phyloP scores from a whole-genome alignment of 805 yeast species.

The Starmerella vitae region DNA sequence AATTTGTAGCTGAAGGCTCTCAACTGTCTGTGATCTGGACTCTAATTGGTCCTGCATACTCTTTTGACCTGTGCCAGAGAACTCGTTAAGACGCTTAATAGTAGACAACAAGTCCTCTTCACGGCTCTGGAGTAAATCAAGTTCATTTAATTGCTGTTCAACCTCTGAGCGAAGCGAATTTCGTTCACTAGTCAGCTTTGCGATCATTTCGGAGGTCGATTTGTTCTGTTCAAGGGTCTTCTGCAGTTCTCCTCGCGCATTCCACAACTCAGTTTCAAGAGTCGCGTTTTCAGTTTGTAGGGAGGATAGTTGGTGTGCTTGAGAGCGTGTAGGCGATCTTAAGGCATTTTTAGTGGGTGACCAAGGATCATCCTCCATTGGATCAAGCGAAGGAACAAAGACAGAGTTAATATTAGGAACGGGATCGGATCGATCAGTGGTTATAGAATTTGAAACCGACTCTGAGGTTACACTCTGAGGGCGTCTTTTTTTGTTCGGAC shows the following conservation, averaged over 20 bases:
- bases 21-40: constrained; percentile 9
- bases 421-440: neutral
- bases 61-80: constrained; percentile 2
- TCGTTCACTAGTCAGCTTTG: constrained; percentile 15
- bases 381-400: neutral
- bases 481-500: constrained; percentile 4
- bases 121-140: constrained; percentile 22
- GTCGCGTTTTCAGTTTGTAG: constrained; percentile 18
- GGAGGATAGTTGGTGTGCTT: constrained; percentile 7
- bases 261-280: constrained; percentile 29
- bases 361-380: constrained; percentile 5
- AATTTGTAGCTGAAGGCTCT: constrained; percentile 7
- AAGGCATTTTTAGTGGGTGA: constrained; percentile 16
- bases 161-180: constrained; percentile 11
- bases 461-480: neutral
- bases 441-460: neutral
- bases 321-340: constrained; percentile 5
- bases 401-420: neutral
- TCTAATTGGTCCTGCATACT: constrained; percentile 2
- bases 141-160: constrained; percentile 18
- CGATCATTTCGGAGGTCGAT: constrained; percentile 16
- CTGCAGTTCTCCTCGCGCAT: constrained; percentile 27
- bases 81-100: constrained; percentile 1
- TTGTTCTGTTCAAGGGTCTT: constrained; percentile 21
- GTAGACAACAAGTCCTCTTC: constrained; percentile 1